Evolutionary conservation across 1,284 basidiomycete genomes (phyloP), one percentile per base, ranked within the genome.

Genomic region (Pisolithus thermaeus): DNA sequence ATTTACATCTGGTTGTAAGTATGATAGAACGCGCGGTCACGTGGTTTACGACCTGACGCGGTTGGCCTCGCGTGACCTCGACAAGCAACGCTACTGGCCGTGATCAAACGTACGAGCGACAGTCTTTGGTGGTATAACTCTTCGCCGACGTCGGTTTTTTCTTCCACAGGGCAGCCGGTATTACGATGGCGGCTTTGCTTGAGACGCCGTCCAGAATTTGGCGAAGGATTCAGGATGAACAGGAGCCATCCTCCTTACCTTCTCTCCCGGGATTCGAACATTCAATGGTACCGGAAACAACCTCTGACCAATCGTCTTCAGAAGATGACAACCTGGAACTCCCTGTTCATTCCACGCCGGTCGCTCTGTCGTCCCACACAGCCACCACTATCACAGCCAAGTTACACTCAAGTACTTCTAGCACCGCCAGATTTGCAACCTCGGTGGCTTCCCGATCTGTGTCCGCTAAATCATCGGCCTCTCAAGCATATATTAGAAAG

Each of bases 151-250:
- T 14, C 7, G n/a, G n/a, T 18, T 40, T 11, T 20, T 20, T 20
- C 18, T 40, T 40, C 3, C 11, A 18, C 39, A 20, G 39, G 39
- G 18, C 8, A 36, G 20, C 37, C 5, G 2, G 69, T 70, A 11
- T 9, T 30, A 30, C 32, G 5, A 35, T 35, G 32, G 12, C 32
- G 62, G 71, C 72, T 3, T 65, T 78, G 67, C 74, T 87, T 8
- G 87, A 90, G 66, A 90, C 87, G 8, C 87, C 87, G 0, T 90
- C 88, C 28, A 74, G 87, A 46, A 82, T 90, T 61, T 87, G 83
- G 84, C 76, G 87, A 25, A 78, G 88, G 47, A 89, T 90, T 44
- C 78, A 90, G 65, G 84, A 87, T 58, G 79, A 78, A 50, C 67
- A 71, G 56, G 87, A 89, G 56, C 84, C 90, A 73, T 84, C 88